Evolutionary conservation across 495 filamentous ascomycete species (phyloP).

Genomic region (Aspergillus baeticus): DNA sequence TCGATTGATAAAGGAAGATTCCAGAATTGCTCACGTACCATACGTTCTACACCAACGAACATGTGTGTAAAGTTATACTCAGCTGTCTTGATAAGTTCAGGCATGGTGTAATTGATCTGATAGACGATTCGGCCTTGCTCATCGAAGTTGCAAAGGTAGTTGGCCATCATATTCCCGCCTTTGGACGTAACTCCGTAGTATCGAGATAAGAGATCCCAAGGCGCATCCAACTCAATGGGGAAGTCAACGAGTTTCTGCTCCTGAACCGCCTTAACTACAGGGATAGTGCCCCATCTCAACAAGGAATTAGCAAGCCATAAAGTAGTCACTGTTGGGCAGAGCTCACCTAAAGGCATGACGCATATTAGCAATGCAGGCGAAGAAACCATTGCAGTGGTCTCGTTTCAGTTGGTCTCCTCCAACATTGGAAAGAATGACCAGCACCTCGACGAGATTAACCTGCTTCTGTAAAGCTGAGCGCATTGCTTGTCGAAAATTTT

Average conservation of each 20-base stretch:
- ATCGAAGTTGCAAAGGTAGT: conserved; percentile 34
- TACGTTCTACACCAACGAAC: conserved; percentile 28
- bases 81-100: conserved; percentile 22
- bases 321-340: too few relatives aligned
- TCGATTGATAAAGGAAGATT: not conserved
- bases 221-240: conserved; percentile 30
- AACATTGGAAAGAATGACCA: not conserved
- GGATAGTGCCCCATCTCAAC: conserved; percentile 38
- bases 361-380: not conserved
- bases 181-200: conserved; percentile 35
- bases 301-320: too few relatives aligned
- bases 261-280: conserved; percentile 40
- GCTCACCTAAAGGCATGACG: not conserved
- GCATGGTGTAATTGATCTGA: conserved; percentile 34
- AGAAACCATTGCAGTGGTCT: not conserved
- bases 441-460: not conserved
- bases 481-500: not conserved
- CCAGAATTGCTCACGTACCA: conserved; percentile 17
- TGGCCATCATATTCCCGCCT: conserved; percentile 36
- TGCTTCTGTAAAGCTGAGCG: not conserved
- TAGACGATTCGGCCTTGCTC: conserved; percentile 22
- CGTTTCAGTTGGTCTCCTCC: not conserved
- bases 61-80: conserved; percentile 35
- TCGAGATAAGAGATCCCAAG: conserved; percentile 37
- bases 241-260: conserved; percentile 35